Evolutionary conservation across 331 rosid species (phyloP), one percentile per base, ranked within the genome.

Genomic region (Acacia concinna): DNA sequence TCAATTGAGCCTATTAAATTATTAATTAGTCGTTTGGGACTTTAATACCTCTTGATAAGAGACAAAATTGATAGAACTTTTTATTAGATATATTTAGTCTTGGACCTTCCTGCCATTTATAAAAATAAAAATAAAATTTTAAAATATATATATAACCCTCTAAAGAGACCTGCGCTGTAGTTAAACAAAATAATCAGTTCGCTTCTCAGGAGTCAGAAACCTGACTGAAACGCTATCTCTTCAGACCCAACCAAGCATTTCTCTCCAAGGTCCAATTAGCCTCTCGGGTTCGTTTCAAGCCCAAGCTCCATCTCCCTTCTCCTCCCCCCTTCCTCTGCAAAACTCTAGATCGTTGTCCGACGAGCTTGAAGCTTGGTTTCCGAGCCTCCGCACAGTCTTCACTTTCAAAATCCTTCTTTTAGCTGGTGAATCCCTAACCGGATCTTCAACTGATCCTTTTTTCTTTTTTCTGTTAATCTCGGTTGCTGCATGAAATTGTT

Each of bases 241-340:
- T 67, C 43, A 66, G 30, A 27, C 69, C 73, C 51, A 78, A 73
- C 84, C 56, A 38, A 38, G 2, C 23, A n/a, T 0, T 52, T 81
- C 76, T 59, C 78, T 56, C 52, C 38, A 83, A 84, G 96, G 98
- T 95, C 99, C 99, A 95, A 85, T 91, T 89, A 82, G 89, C 85
- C 79, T 88, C 79, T 72, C 93, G 94, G 97, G 97, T 90, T 84
- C 43, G 82, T 80, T 81, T 68, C 80, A 82, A 90, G 97, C 97
- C 98, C 98, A 92, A 91, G n/a, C n/a, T n/a, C n/a, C n/a, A n/a
- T 88, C 90, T 78, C 84, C 34, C 83, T 77, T 83, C 87, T 78
- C 81, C 40, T 78, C 82, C 81, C 83, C 25, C 72, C 1, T 51
- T 37, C 40, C 54, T 23, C 87, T 84, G 89, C 84, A 77, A 87